phyloP scores from a whole-genome alignment of 805 yeast species.

The Schwanniomyces polymorphus region DNA sequence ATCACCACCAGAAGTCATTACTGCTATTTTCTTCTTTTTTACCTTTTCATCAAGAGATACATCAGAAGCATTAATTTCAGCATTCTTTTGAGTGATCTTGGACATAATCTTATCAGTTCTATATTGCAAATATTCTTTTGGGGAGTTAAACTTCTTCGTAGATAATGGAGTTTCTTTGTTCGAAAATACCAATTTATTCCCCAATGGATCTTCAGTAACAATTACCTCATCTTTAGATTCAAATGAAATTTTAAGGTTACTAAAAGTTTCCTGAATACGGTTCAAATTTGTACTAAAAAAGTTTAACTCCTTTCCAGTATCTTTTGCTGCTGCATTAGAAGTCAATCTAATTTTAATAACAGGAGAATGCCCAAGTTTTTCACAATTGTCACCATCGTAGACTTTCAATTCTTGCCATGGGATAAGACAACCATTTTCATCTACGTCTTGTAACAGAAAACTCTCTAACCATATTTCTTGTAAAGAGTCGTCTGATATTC shows the following conservation, averaged over 20 bases:
- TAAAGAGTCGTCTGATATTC: conserved; percentile 65
- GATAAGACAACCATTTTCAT: conserved; percentile 28
- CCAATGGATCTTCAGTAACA: conserved; percentile 31
- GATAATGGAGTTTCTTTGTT: conserved; percentile 20
- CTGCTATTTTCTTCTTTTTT: conserved; percentile 56
- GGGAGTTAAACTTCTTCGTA: conserved; percentile 14
- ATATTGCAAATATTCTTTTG: conserved; percentile 27
- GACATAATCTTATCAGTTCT: conserved; percentile 21
- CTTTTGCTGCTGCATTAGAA: conserved; percentile 7
- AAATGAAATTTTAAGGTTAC: conserved; percentile 3
- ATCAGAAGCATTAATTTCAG: conserved; percentile 5
- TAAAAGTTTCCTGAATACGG: conserved; percentile 18
- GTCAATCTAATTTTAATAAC: conserved; percentile 37
- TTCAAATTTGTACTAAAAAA: conserved; percentile 33
- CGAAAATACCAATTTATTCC: conserved; percentile 29
- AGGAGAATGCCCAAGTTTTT: conserved; percentile 25
- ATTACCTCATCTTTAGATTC: conserved; percentile 9
- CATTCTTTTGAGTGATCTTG: background rate
- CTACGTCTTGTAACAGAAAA: conserved; percentile 51
- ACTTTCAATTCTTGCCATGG: conserved; percentile 44
- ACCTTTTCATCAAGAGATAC: conserved; percentile 4
- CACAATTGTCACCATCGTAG: conserved; percentile 37
- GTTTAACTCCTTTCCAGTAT: conserved; percentile 16
- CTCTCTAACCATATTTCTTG: conserved; percentile 74
- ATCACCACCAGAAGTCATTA: conserved; percentile 83